Percentiles rank a stretch among this genome's conserved stretches.
These are phyloP conservation scores for Beta corolliflora DNA, from an alignment of 179 eudicot genomes.

Conservation along the genomic window DNA sequence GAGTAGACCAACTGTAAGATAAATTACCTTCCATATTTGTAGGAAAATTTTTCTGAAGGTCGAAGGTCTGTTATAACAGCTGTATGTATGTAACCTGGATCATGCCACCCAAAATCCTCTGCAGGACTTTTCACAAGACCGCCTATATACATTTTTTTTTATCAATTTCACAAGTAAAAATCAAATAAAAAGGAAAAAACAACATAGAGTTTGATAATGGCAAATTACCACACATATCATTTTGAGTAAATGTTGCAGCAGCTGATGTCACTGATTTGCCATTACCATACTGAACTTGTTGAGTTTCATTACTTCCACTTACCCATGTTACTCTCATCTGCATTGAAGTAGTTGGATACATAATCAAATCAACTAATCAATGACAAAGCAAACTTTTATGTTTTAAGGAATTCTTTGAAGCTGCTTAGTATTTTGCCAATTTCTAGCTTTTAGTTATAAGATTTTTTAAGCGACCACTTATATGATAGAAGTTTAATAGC, in stretches of 20 bases:
- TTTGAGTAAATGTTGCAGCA: conserved; percentile 63
- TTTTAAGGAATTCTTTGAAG: no score
- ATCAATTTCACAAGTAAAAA: not conserved
- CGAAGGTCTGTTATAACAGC: conserved; percentile 63
- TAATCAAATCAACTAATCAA: not conserved
- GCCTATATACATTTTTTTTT: conserved; percentile 5
- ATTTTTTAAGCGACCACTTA: no score
- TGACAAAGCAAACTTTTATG: no score
- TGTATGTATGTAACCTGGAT: conserved; percentile 82
- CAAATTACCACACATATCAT: conserved; percentile 75
- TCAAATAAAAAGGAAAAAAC: not conserved
- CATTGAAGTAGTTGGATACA: not conserved
- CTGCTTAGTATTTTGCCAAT: no score
- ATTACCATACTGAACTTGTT: conserved; percentile 59
- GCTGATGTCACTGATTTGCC: conserved; percentile 51
- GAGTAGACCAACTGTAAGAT: no score
- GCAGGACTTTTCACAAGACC: conserved; percentile 57
- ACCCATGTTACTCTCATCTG: conserved; percentile 91
- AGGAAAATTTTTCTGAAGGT: conserved; percentile 51
- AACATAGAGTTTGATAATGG: not conserved
- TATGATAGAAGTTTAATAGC: no score
- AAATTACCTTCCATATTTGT: conserved; percentile 80
- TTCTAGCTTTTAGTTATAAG: no score
- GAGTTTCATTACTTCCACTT: conserved; percentile 64
- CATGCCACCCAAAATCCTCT: conserved; percentile 89